Evolutionary conservation across 208 protist genomes (phyloP).

Genomic region (Lotmaria passim): DNA sequence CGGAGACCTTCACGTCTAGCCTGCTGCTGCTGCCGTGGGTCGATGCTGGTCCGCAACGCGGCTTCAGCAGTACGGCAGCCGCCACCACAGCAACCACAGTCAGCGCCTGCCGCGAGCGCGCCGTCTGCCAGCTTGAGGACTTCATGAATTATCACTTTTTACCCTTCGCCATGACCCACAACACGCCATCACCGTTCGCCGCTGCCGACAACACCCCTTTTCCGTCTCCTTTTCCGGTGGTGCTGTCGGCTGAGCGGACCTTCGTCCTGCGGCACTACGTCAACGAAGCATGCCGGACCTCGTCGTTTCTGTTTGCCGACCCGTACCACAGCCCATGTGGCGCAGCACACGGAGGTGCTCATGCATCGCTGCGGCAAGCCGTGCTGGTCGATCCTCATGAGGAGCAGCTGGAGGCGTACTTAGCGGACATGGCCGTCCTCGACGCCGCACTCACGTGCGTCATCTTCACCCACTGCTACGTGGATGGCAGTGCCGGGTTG

Average conservation of each 20-base stretch:
- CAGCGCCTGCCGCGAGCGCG: conserved; percentile 1
- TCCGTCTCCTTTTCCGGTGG: neutral
- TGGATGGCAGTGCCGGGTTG: conserved; percentile 62
- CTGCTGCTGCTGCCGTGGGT: conserved; percentile 1
- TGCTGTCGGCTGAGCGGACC: conserved; percentile 4
- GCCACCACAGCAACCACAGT: neutral
- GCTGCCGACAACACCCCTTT: neutral
- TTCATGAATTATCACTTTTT: conserved; percentile 79
- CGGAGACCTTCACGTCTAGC: neutral
- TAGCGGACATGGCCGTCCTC: conserved; percentile 45
- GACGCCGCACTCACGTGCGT: conserved; percentile 39
- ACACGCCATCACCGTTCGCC: conserved; percentile 12
- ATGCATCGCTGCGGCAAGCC: neutral
- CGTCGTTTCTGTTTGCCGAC: conserved; percentile 69
- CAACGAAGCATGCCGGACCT: conserved; percentile 71
- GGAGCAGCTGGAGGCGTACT: conserved; percentile 41
- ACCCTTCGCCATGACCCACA: conserved; percentile 65
- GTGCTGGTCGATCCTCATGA: conserved; percentile 65
- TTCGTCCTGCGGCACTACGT: conserved; percentile 77
- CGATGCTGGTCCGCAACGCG: neutral
- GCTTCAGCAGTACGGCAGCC: neutral
- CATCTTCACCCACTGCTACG: conserved; percentile 76
- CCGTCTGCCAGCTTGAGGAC: conserved; percentile 39
- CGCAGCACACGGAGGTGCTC: neutral
- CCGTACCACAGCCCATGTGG: conserved; percentile 14